Percentiles rank a stretch among this genome's conserved stretches.
phyloP scores from a whole-genome alignment of 2,329 filamentous ascomycete species.

The Phoma herbarum region DNA sequence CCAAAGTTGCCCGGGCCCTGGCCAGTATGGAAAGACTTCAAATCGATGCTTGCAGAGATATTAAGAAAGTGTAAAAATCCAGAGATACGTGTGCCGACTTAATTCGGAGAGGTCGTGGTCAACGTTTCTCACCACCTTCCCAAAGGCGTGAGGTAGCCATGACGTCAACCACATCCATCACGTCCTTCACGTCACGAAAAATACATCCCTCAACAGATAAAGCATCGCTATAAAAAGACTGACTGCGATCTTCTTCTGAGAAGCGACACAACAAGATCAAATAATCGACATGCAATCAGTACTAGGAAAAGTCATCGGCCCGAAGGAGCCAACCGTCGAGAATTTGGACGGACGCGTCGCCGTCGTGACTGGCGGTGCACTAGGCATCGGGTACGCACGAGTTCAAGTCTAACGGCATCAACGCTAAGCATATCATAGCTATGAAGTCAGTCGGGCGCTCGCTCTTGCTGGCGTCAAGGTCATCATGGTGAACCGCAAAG shows the following conservation, averaged over 20 bases:
- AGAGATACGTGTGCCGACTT: neutral
- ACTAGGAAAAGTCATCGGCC: slow-evolving; percentile 51
- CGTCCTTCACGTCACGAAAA: neutral
- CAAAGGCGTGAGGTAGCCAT: neutral
- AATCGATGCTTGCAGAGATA: too few relatives aligned
- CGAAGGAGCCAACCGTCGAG: slow-evolving; percentile 38
- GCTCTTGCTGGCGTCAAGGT: slow-evolving; percentile 29
- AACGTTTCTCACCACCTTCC: neutral
- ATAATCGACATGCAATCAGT: slow-evolving; percentile 52
- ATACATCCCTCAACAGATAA: neutral
- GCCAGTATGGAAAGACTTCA: too few relatives aligned
- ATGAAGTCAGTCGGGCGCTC: slow-evolving; percentile 27
- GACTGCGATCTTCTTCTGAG: neutral
- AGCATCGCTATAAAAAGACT: neutral
- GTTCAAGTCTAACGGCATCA: neutral
- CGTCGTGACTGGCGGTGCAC: slow-evolving; percentile 52
- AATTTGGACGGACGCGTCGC: slow-evolving; percentile 51
- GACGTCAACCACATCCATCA: neutral
- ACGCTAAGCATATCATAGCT: neutral
- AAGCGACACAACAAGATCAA: neutral
- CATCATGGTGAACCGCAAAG: slow-evolving; percentile 44
- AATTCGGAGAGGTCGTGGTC: neutral
- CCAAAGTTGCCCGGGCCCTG: too few relatives aligned
- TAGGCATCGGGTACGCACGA: slow-evolving; percentile 48
- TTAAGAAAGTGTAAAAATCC: neutral